These are phyloP conservation scores for Flagelloscypha sp. DNA, from an alignment of 768 basidiomycete genomes.

Conservation along the genomic window DNA sequence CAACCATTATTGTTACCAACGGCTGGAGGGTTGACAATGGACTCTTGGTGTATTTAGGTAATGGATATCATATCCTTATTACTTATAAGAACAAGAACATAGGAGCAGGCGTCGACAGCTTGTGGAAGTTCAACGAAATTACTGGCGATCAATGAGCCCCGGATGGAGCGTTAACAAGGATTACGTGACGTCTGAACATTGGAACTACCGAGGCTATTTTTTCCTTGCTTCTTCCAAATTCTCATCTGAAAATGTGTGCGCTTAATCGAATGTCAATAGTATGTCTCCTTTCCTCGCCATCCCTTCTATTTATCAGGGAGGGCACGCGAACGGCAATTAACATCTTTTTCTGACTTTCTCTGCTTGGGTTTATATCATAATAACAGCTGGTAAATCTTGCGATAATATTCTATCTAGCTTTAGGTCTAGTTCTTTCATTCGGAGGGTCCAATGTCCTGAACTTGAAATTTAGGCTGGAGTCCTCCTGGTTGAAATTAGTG, in stretches of 20 bases:
- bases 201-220: constrained; percentile 38
- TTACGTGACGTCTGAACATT: constrained; percentile 36
- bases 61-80: no score
- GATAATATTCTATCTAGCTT: no score
- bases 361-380: no score
- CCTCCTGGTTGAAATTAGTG: no score
- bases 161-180: constrained; percentile 38
- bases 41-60: constrained; percentile 37
- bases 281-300: constrained; percentile 44
- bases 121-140: constrained; percentile 32
- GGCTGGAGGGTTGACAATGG: constrained; percentile 53
- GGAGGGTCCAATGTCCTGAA: no score
- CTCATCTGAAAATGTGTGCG: no score
- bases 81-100: no score
- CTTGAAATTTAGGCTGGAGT: no score
- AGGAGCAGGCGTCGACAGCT: constrained; percentile 29
- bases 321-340: constrained; percentile 23
- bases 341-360: no score
- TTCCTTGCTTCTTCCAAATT: neutral
- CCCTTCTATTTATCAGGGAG: constrained; percentile 32
- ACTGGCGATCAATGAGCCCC: constrained; percentile 29
- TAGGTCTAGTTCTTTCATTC: no score
- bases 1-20: constrained; percentile 50
- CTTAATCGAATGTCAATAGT: constrained; percentile 44
- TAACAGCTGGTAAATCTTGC: no score